phyloP scores from a whole-genome alignment of 129 eudicot species.

The Pittosporum tobira region DNA sequence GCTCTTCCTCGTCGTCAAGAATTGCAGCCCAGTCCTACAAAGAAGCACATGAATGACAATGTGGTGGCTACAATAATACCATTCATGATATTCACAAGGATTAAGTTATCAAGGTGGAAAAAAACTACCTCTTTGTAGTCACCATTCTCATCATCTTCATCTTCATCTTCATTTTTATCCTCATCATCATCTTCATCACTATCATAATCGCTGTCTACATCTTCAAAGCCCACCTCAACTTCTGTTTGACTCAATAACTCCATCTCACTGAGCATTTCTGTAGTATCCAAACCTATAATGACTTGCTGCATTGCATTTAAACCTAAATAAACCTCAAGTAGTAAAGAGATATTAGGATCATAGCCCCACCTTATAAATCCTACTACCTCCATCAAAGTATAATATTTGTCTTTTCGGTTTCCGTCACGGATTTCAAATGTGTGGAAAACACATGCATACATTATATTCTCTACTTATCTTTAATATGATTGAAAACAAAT shows the following conservation, averaged over 20 bases:
- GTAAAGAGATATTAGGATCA: conserved; percentile 2
- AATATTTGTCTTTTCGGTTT: too few relatives aligned
- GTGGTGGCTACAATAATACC: conserved; percentile 5
- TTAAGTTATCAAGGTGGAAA: too few relatives aligned
- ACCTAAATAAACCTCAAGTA: conserved; percentile 16
- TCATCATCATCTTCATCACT: conserved; percentile 57
- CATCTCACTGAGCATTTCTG: conserved; percentile 75
- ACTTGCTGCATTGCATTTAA: conserved; percentile 73
- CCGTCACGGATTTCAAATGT: too few relatives aligned
- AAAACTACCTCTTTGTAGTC: conserved; percentile 42
- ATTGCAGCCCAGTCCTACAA: conserved; percentile 74
- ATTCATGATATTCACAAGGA: conserved; percentile 10
- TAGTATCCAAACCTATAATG: conserved; percentile 78
- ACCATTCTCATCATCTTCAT: conserved; percentile 46
- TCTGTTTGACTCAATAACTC: conserved; percentile 56
- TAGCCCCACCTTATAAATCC: too few relatives aligned
- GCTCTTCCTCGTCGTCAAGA: conserved; percentile 60
- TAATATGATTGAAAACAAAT: too few relatives aligned
- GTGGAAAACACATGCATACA: too few relatives aligned
- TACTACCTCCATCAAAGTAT: too few relatives aligned
- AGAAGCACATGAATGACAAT: conserved; percentile 15
- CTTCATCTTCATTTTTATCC: conserved; percentile 37
- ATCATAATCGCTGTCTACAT: conserved; percentile 60
- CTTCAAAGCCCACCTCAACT: conserved; percentile 56
- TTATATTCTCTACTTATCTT: too few relatives aligned